phyloP scores from a whole-genome alignment of 768 basidiomycete species.

The Lyophyllum atratum region DNA sequence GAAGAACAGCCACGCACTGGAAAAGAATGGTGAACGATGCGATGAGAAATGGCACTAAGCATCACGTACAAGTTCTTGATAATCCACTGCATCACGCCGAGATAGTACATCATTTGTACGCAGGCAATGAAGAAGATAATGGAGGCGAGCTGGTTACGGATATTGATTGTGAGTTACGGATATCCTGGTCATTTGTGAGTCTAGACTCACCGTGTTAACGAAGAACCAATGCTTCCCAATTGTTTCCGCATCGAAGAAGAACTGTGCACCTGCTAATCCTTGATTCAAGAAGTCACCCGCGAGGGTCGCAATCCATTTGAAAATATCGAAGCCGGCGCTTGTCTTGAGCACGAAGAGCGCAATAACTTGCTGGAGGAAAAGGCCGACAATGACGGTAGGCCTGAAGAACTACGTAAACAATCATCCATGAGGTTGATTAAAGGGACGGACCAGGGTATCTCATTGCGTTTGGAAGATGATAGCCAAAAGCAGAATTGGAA shows the following conservation, averaged over 20 bases:
- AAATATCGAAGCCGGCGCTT: slow-evolving; percentile 78
- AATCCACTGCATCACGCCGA: slow-evolving; percentile 94
- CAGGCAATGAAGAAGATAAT: slow-evolving; percentile 96
- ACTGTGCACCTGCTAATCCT: slow-evolving; percentile 68
- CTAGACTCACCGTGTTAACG: slow-evolving; percentile 63
- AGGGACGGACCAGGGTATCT: slow-evolving; percentile 67
- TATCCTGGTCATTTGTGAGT: background rate
- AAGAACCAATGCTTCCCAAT: slow-evolving; percentile 81
- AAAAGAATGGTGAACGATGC: background rate
- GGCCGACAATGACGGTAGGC: slow-evolving; percentile 87
- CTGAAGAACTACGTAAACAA: slow-evolving; percentile 30
- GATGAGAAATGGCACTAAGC: background rate
- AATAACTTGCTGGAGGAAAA: slow-evolving; percentile 82
- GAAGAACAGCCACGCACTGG: slow-evolving; percentile 90
- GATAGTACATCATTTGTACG: slow-evolving; percentile 88
- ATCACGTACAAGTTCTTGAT: slow-evolving; percentile 73
- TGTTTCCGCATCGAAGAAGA: slow-evolving; percentile 79
- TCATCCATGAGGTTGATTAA: background rate
- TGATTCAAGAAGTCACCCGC: slow-evolving; percentile 79
- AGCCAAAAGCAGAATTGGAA: slow-evolving; percentile 80
- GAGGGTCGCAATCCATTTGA: slow-evolving; percentile 79
- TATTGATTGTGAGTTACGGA: slow-evolving; percentile 3
- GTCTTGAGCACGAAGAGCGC: slow-evolving; percentile 91
- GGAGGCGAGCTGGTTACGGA: slow-evolving; percentile 51
- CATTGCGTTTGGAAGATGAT: slow-evolving; percentile 60